Conservation (phyloP, 73 alveolate species). For the Paramecium caudatum region DNA sequence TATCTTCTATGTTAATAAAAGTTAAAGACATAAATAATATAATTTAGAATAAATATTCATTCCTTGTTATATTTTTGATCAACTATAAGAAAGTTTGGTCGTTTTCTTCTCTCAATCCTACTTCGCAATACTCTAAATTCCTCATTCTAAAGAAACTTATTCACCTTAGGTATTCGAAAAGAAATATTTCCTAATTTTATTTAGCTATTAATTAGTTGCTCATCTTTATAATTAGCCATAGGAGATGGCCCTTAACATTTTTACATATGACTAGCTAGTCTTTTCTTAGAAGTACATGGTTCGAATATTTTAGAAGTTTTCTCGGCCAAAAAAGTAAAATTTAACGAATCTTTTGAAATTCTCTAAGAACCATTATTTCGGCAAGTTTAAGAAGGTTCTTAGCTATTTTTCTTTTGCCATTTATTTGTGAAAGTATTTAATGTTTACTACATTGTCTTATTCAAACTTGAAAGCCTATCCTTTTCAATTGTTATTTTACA, state of each 20-base stretch:
- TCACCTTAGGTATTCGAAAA: background rate
- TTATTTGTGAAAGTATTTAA: background rate
- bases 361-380: background rate
- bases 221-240: background rate
- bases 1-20: conserved; percentile 31
- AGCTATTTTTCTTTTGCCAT: background rate
- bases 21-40: conserved; percentile 27
- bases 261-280: background rate
- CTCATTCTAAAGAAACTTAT: background rate
- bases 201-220: background rate
- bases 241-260: background rate
- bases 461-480: background rate
- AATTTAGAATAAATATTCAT: background rate
- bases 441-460: background rate
- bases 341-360: background rate
- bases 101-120: background rate
- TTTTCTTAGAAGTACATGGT: background rate
- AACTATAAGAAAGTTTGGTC: background rate
- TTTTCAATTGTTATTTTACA: background rate
- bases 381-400: background rate
- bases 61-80: background rate
- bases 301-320: too few species aligned
- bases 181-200: conserved; percentile 24
- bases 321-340: too few species aligned
- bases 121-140: background rate